Percentiles rank a stretch among this genome's conserved stretches.
Evolutionary conservation across 257 asterid species (phyloP).

Genomic region (Plectranthus barbatus): DNA sequence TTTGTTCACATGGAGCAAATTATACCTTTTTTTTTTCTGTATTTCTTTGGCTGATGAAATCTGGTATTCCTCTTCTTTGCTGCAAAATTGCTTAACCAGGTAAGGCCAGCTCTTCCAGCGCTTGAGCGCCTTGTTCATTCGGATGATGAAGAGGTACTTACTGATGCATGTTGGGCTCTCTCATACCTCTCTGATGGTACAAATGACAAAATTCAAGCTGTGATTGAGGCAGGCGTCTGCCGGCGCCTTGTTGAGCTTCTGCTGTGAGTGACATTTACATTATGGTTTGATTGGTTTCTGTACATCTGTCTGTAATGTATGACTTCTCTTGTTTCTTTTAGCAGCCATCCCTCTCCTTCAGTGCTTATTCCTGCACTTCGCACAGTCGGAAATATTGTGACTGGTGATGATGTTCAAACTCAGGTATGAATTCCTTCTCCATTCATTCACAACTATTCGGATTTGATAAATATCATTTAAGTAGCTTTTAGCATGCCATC

Average conservation of each 20-base stretch:
- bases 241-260: constrained; percentile 78
- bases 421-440: constrained; percentile 38
- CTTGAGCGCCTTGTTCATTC: constrained; percentile 70
- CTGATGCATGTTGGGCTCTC: constrained; percentile 99
- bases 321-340: constrained; percentile 4
- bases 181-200: constrained; percentile 95
- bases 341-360: constrained; percentile 89
- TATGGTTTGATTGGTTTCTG: background rate
- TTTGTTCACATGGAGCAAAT: background rate
- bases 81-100: constrained; percentile 31
- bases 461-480: background rate
- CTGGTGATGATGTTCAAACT: constrained; percentile 88
- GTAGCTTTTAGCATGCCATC: background rate
- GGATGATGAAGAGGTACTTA: constrained; percentile 85
- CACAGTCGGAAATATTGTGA: constrained; percentile 87
- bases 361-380: constrained; percentile 96
- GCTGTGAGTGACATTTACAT: constrained; percentile 45
- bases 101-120: constrained; percentile 80
- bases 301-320: background rate
- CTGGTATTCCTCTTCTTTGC: background rate
- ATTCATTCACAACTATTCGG: background rate
- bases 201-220: constrained; percentile 91
- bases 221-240: constrained; percentile 82
- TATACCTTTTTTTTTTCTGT: background rate
- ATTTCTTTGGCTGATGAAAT: background rate